Conservation (phyloP, 2,329 filamentous ascomycete species). For the Penicillium olsonii region DNA sequence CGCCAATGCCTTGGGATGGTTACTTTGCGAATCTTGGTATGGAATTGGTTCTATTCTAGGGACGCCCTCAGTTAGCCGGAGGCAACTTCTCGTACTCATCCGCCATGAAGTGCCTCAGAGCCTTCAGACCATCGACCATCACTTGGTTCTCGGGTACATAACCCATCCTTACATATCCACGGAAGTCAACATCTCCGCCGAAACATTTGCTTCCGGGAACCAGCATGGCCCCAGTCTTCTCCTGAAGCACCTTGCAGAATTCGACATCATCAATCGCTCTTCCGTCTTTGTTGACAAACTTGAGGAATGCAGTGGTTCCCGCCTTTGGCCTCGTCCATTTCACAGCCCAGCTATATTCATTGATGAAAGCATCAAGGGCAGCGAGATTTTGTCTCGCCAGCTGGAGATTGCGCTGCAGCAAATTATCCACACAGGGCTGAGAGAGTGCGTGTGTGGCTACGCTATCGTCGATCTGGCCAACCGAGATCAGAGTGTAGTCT, state of each 20-base stretch:
- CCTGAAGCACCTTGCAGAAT: conserved; percentile 67
- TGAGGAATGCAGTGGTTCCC: conserved; percentile 75
- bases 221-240: conserved; percentile 69
- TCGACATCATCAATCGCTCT: conserved; percentile 66
- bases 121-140: conserved; percentile 63
- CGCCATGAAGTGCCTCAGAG: conserved; percentile 53
- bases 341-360: conserved; percentile 59
- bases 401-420: conserved; percentile 61
- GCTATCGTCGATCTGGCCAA: conserved; percentile 73
- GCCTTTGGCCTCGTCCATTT: conserved; percentile 70
- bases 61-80: background rate
- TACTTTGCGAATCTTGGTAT: conserved; percentile 22
- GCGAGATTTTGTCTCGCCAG: conserved; percentile 66
- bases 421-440: conserved; percentile 56
- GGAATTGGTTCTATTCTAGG: conserved; percentile 29
- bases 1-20: conserved; percentile 21
- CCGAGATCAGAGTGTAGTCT: conserved; percentile 78
- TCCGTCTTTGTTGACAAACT: conserved; percentile 58
- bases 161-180: conserved; percentile 73
- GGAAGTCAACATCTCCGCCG: conserved; percentile 63
- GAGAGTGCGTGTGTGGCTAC: conserved; percentile 71
- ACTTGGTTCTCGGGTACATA: conserved; percentile 71
- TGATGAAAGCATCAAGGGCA: conserved; percentile 63
- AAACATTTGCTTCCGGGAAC: conserved; percentile 73
- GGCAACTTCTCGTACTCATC: conserved; percentile 51